These are phyloP conservation scores for Monosporascus sp. DNA, from an alignment of 2,329 filamentous ascomycete species.

Conservation along the genomic window DNA sequence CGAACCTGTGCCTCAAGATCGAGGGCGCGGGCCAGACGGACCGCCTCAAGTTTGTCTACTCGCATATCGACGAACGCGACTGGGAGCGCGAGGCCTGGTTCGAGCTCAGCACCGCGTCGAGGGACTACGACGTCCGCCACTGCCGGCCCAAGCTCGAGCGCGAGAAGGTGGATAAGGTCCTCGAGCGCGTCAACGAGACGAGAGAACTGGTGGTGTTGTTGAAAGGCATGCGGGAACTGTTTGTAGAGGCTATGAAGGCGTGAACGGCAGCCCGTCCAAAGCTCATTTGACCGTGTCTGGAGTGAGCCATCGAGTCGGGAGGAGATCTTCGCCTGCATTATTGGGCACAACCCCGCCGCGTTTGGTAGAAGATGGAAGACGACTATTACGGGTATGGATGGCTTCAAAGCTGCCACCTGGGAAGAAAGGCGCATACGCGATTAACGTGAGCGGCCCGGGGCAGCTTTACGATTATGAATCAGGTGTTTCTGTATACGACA, in stretches of 20 bases:
- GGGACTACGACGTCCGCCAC: conserved; percentile 81
- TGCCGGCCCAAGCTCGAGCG: conserved; percentile 77
- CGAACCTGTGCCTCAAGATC: conserved; percentile 80
- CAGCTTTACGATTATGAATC: too few relatives aligned
- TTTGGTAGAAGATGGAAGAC: too few relatives aligned
- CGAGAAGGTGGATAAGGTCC: conserved; percentile 69
- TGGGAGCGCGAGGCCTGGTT: conserved; percentile 92
- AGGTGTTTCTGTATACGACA: too few relatives aligned
- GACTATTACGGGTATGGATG: too few relatives aligned
- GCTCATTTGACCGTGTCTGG: too few relatives aligned
- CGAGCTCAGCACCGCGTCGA: conserved; percentile 73
- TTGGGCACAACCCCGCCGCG: too few relatives aligned
- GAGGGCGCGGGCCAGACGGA: conserved; percentile 84
- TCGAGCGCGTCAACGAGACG: conserved; percentile 77
- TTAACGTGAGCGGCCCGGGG: too few relatives aligned
- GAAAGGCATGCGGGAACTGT: conserved; percentile 78
- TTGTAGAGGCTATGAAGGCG: conserved; percentile 60
- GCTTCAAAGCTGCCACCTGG: too few relatives aligned
- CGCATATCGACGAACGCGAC: conserved; percentile 78
- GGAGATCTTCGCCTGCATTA: too few relatives aligned
- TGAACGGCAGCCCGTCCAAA: conserved; percentile 21
- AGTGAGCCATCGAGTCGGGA: too few relatives aligned
- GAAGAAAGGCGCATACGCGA: too few relatives aligned
- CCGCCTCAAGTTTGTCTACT: conserved; percentile 84
- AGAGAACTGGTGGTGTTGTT: conserved; percentile 66